A percentile compares a stretch with the other conserved stretches of the same genome.
These are phyloP conservation scores for Rhipidocladum racemiflorum DNA, from an alignment of 176 grass and related monocot species.

Conservation along the genomic window DNA sequence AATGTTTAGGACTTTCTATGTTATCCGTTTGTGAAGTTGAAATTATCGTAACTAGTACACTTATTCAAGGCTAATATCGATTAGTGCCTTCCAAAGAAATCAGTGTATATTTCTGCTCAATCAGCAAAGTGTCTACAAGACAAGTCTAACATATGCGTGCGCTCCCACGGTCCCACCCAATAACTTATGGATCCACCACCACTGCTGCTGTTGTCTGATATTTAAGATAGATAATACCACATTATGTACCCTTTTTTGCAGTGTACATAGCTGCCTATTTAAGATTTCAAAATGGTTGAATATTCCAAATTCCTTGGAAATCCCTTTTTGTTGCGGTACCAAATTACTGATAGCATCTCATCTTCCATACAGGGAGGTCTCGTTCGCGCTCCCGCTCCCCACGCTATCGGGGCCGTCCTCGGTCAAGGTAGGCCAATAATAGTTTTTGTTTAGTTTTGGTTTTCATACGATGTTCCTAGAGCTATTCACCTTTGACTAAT, in stretches of 20 bases:
- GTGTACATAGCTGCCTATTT: background rate
- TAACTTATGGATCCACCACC: background rate
- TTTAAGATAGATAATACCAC: background rate
- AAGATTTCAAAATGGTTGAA: background rate
- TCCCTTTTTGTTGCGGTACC: background rate
- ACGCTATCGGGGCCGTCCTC: slow-evolving; percentile 54
- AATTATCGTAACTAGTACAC: background rate
- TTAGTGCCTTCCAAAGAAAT: background rate
- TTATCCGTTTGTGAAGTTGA: background rate
- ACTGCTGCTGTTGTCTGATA: background rate
- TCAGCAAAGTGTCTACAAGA: background rate
- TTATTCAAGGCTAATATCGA: background rate
- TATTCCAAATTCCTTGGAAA: background rate
- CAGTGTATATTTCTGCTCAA: background rate
- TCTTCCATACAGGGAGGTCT: slow-evolving; percentile 57
- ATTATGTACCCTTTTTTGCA: background rate
- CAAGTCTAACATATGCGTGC: background rate
- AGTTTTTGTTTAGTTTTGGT: background rate
- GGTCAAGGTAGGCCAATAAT: slow-evolving; percentile 56
- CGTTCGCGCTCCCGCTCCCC: slow-evolving; percentile 72
- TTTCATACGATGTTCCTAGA: background rate
- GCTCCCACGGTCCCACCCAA: background rate
- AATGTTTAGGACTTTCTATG: background rate
- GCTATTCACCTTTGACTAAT: background rate
- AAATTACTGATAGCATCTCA: slow-evolving; percentile 15